Conservation (phyloP, 2,329 filamentous ascomycete species). For the Aspergillus fumigatiaffinis region DNA sequence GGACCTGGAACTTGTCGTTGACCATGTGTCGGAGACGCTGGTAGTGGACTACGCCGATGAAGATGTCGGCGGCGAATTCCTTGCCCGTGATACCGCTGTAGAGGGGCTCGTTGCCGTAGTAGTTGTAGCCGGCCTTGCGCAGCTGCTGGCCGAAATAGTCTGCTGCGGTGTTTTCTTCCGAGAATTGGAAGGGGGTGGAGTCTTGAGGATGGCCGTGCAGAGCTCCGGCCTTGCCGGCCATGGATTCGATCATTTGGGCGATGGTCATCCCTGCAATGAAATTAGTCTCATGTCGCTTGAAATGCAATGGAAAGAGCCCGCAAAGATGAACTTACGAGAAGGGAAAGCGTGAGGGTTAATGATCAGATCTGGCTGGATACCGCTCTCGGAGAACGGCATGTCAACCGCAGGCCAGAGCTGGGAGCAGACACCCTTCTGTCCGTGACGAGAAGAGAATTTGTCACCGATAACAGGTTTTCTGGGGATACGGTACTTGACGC, state of each 20-base stretch:
- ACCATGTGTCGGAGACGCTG: conserved; percentile 98
- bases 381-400: conserved; percentile 95
- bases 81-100: conserved; percentile 96
- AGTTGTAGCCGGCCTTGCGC: conserved; percentile 93
- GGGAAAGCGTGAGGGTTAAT: conserved; percentile 99
- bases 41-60: conserved; percentile 96
- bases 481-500: conserved; percentile 88
- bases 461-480: conserved; percentile 91
- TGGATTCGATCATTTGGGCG: conserved; percentile 96
- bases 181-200: conserved; percentile 90
- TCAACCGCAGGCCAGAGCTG: conserved; percentile 93
- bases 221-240: conserved; percentile 91
- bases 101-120: conserved; percentile 97
- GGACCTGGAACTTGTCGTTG: conserved; percentile 98
- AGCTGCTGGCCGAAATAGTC: conserved; percentile 97
- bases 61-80: conserved; percentile 92
- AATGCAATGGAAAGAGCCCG: neutral
- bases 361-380: conserved; percentile 95
- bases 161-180: conserved; percentile 83
- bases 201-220: conserved; percentile 96
- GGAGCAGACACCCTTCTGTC: conserved; percentile 94
- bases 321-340: conserved; percentile 56
- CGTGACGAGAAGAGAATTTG: conserved; percentile 98
- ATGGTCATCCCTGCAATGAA: conserved; percentile 71
- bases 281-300: conserved; percentile 6